phyloP scores from a whole-genome alignment of 2,329 filamentous ascomycete genomes.

The Emergomyces africanus region DNA sequence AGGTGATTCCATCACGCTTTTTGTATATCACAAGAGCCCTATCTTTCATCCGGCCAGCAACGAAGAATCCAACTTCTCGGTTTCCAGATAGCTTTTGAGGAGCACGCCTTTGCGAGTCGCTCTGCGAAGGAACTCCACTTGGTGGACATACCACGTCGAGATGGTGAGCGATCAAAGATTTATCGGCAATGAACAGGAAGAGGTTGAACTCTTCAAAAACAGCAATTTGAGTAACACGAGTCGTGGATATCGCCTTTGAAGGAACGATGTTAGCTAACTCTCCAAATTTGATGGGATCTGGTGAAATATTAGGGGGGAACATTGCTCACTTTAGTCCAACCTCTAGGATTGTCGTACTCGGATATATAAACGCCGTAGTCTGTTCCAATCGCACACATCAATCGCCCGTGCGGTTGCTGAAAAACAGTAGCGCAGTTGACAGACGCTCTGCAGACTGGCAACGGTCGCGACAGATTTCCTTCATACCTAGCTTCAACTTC shows the following conservation, averaged over 20 bases:
- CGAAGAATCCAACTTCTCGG: slow-evolving; percentile 93
- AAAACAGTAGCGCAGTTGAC: slow-evolving; percentile 95
- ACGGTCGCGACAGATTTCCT: slow-evolving; percentile 48
- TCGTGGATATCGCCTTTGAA: slow-evolving; percentile 57
- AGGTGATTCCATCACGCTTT: slow-evolving; percentile 82
- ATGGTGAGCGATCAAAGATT: slow-evolving; percentile 83
- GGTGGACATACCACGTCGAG: slow-evolving; percentile 64
- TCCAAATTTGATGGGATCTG: slow-evolving; percentile 1
- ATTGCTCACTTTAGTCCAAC: slow-evolving; percentile 67
- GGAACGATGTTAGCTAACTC: slow-evolving; percentile 17
- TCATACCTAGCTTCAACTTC: slow-evolving; percentile 69
- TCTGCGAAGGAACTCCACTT: slow-evolving; percentile 35
- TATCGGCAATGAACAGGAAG: slow-evolving; percentile 83
- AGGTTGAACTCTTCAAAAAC: slow-evolving; percentile 92
- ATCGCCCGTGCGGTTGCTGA: slow-evolving; percentile 62
- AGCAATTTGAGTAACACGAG: slow-evolving; percentile 77
- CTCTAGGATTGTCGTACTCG: slow-evolving; percentile 76
- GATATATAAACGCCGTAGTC: slow-evolving; percentile 89
- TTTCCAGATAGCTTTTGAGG: slow-evolving; percentile 78
- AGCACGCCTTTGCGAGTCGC: slow-evolving; percentile 68
- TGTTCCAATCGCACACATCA: slow-evolving; percentile 87
- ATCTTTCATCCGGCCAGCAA: slow-evolving; percentile 94
- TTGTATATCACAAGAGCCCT: slow-evolving; percentile 93
- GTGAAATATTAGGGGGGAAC: background rate
- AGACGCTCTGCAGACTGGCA: slow-evolving; percentile 69